Evolutionary conservation across 1,284 basidiomycete species (phyloP).

Genomic region (Trichosporon asahii): DNA sequence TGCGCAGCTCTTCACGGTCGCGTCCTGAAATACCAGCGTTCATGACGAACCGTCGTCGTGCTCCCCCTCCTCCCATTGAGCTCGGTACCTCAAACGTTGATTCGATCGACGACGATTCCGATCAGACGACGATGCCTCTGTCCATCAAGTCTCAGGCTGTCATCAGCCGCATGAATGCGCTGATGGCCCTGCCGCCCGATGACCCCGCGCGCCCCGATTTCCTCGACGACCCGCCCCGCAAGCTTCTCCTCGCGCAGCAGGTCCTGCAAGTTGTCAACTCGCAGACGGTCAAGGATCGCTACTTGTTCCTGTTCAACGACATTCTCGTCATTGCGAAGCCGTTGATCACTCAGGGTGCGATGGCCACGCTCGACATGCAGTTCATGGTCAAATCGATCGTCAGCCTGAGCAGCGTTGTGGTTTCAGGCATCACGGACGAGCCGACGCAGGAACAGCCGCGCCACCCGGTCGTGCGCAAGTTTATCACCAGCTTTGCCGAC

Average conservation of each 20-base stretch:
- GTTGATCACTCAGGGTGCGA: constrained; percentile 56
- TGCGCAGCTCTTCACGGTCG: background rate
- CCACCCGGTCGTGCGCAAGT: constrained; percentile 64
- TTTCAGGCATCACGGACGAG: constrained; percentile 40
- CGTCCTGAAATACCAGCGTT: constrained; percentile 20
- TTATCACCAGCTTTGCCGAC: constrained; percentile 68
- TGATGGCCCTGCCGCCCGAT: constrained; percentile 58
- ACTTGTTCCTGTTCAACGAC: constrained; percentile 92
- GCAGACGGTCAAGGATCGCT: constrained; percentile 86
- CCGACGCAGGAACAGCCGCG: constrained; percentile 43
- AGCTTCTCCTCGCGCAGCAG: constrained; percentile 75
- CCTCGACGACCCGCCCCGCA: constrained; percentile 80
- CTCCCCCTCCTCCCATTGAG: constrained; percentile 24
- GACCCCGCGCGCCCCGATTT: constrained; percentile 62
- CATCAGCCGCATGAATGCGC: constrained; percentile 53
- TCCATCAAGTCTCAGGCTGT: constrained; percentile 23
- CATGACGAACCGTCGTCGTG: constrained; percentile 23
- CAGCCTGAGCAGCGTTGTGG: constrained; percentile 60
- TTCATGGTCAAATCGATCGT: constrained; percentile 86
- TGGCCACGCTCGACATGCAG: constrained; percentile 70
- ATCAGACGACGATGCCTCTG: background rate
- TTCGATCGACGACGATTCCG: constrained; percentile 23
- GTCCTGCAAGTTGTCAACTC: constrained; percentile 87
- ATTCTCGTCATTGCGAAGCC: constrained; percentile 74
- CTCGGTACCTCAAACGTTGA: constrained; percentile 21